These are phyloP conservation scores for Globisporangium perplexum DNA, from an alignment of 352 stramenopile genomes.

Conservation along the genomic window DNA sequence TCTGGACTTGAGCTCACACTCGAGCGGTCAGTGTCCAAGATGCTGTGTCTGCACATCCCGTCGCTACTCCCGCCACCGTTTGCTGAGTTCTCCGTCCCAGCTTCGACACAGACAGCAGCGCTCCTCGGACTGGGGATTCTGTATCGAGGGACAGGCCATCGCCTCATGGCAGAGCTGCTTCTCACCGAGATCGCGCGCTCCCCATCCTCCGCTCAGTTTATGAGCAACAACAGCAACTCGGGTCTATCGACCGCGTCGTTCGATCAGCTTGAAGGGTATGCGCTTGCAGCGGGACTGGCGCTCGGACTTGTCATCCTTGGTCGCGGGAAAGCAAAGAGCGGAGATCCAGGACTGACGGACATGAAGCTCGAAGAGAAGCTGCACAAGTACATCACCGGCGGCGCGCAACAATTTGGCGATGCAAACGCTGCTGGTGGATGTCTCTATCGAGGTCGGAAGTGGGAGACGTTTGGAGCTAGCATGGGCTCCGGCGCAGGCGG, in stretches of 20 bases:
- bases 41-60: constrained; percentile 97
- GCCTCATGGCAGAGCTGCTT: constrained; percentile 97
- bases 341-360: constrained; percentile 90
- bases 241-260: constrained; percentile 49
- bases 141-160: constrained; percentile 94
- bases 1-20: constrained; percentile 55
- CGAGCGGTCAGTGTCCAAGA: constrained; percentile 93
- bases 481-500: constrained; percentile 11
- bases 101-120: constrained; percentile 93
- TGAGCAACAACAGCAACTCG: constrained; percentile 32
- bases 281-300: constrained; percentile 88
- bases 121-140: constrained; percentile 94
- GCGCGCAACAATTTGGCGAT: constrained; percentile 43
- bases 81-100: constrained; percentile 93
- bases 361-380: constrained; percentile 96
- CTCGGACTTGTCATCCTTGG: constrained; percentile 95
- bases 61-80: constrained; percentile 93
- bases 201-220: constrained; percentile 66
- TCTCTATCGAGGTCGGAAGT: constrained; percentile 66
- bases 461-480: constrained; percentile 37
- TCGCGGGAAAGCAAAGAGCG: constrained; percentile 52
- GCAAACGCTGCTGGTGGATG: constrained; percentile 43
- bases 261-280: constrained; percentile 93
- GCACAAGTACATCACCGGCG: constrained; percentile 93
- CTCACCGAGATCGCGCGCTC: constrained; percentile 94